Percentiles rank a stretch among this genome's conserved stretches.
phyloP scores from a whole-genome alignment of 2,329 filamentous ascomycete genomes.

The Exophiala lecanii-corni region DNA sequence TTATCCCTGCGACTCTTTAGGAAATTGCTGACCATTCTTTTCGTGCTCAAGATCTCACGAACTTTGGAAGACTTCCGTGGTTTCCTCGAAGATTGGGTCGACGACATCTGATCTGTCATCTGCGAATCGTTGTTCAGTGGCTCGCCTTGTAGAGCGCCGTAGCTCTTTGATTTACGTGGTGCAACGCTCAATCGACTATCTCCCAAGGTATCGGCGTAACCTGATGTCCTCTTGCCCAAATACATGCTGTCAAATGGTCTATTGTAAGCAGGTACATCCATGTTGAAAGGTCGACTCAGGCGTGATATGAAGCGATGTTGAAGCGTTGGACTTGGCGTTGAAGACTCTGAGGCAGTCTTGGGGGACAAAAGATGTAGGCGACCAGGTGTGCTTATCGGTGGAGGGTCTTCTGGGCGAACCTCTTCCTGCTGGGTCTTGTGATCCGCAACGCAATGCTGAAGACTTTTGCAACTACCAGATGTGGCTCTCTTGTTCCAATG shows the following conservation, averaged over 20 bases:
- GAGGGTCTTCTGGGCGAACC: background rate
- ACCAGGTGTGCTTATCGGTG: conserved; percentile 14
- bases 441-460: background rate
- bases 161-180: conserved; percentile 3
- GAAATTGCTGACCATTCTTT: conserved; percentile 28
- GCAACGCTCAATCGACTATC: conserved; percentile 21
- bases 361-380: conserved; percentile 13
- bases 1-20: conserved; percentile 21
- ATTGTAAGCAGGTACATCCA: conserved; percentile 25
- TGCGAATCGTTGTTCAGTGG: no score
- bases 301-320: conserved; percentile 19
- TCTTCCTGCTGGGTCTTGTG: background rate
- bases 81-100: conserved; percentile 6
- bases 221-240: conserved; percentile 23
- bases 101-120: no score
- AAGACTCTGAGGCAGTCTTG: conserved; percentile 4
- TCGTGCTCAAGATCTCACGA: conserved; percentile 15
- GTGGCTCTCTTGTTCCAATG: background rate
- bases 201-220: conserved; percentile 19
- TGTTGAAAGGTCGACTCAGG: conserved; percentile 25
- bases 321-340: conserved; percentile 6
- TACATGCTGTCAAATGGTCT: conserved; percentile 26
- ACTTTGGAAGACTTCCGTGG: conserved; percentile 15
- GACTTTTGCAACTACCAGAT: background rate
- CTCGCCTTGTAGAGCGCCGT: conserved; percentile 5